Evolutionary conservation across 2,329 filamentous ascomycete species (phyloP).

Genomic region (Penicillium sclerotigenum): DNA sequence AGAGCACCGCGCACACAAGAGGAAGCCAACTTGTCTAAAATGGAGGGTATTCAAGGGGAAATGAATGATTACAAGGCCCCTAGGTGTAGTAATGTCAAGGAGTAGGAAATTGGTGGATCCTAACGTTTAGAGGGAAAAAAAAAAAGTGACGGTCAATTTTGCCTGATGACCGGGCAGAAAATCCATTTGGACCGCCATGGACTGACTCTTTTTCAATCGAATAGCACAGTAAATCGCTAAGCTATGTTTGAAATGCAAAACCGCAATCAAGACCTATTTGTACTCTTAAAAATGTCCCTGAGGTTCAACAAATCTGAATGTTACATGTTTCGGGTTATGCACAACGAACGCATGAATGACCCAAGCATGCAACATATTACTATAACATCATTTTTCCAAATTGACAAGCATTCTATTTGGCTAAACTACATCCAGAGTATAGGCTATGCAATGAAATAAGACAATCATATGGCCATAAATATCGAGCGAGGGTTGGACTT

Average conservation of each 20-base stretch:
- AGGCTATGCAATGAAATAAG: slow-evolving; percentile 4
- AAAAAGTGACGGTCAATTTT: not conserved
- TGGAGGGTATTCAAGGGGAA: not conserved
- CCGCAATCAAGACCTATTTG: no score
- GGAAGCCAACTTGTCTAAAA: slow-evolving; percentile 38
- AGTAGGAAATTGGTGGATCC: slow-evolving; percentile 1
- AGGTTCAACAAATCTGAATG: not conserved
- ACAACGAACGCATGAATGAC: not conserved
- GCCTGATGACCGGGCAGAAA: not conserved
- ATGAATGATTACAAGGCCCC: not conserved
- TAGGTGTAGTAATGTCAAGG: not conserved
- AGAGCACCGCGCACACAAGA: slow-evolving; percentile 29
- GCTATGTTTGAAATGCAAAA: not conserved
- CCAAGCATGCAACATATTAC: no score
- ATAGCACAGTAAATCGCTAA: not conserved
- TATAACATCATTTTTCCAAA: not conserved
- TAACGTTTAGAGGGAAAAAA: not conserved
- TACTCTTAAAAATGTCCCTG: not conserved
- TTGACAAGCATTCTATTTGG: slow-evolving; percentile 8
- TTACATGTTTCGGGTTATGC: not conserved
- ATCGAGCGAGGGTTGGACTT: slow-evolving; percentile 12
- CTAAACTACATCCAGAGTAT: slow-evolving; percentile 9
- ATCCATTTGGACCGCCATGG: not conserved
- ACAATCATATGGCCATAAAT: slow-evolving; percentile 10
- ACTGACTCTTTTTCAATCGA: not conserved